Evolutionary conservation across 768 basidiomycete species (phyloP), one percentile per base, ranked within the genome.

Genomic region (Leucosporidium creatinivorum): DNA sequence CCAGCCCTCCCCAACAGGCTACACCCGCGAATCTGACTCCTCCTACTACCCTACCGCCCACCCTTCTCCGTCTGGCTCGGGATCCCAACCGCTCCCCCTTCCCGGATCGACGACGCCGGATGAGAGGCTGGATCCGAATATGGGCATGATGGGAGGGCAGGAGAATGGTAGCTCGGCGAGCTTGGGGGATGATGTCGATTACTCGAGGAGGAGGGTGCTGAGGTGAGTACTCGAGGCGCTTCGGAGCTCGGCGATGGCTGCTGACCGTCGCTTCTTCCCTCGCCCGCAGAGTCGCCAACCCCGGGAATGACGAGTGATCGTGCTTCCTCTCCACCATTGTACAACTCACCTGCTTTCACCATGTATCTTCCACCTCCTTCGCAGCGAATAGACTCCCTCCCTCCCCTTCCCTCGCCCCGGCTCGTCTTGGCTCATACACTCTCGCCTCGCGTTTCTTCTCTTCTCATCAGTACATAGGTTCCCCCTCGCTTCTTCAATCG

Each of bases 171-270:
- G 62, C n/a, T 50, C 56, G n/a, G 50, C 30, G 28, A 71, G 70
- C 28, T 39, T 71, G 12, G 67, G 44, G 3, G 70, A 71, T 48
- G 70, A 68, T 15, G 19, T 62, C 2, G 70, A 71, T 47, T 71
- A 68, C 49, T 68, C 70, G 61, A 47, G 66, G 23, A 58, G 63
- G 51, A 66, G 39, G 39, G 15, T 71, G 54, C 47, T 71, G 57
- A 56, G 70, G 70, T 71, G 19, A 19, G 67, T 10, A 52, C 4
- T n/a, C 12, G 28, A 10, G 17, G 2, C n/a, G 3, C 0, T 39
- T 10, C 8, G 17, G 50, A 23, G 25, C 6, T 2, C 1, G 13
- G 6, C 21, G 30, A 30, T 6, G 21, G 30, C n/a, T 26, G 21
- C 50, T 48, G 8, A 23, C 44, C 0, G 19, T n/a, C 33, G 23